A percentile compares a stretch with the other conserved stretches of the same genome.
Evolutionary conservation across 1,284 basidiomycete species (phyloP).

Genomic region (Trametes versicolor): DNA sequence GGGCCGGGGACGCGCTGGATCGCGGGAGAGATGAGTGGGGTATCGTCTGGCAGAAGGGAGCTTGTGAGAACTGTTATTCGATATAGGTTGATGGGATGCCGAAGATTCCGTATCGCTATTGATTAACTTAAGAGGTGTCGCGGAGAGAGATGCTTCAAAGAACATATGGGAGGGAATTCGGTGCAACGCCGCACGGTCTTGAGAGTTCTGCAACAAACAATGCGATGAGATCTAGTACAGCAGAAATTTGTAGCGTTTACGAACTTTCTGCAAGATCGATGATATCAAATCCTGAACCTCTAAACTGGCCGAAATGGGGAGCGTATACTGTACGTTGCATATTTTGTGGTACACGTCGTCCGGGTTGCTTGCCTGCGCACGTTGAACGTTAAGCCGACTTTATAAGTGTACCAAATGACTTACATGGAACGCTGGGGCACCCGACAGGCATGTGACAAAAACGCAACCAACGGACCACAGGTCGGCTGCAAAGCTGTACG

Average conservation of each 20-base stretch:
- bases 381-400: background rate
- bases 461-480: conserved; percentile 44
- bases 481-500: conserved; percentile 40
- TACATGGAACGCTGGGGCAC: conserved; percentile 36
- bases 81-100: background rate
- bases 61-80: background rate
- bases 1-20: conserved; percentile 16
- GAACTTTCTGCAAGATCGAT: conserved; percentile 37
- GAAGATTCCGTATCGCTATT: background rate
- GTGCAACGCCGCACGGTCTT: conserved; percentile 36
- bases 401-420: background rate
- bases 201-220: conserved; percentile 23
- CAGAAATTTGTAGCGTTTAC: background rate
- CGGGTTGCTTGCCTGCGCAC: conserved; percentile 23
- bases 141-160: conserved; percentile 32
- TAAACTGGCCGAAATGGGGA: conserved; percentile 21
- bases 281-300: conserved; percentile 37
- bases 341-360: conserved; percentile 36
- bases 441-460: conserved; percentile 38
- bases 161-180: conserved; percentile 38
- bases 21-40: conserved; percentile 20
- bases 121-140: background rate
- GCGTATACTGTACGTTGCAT: conserved; percentile 21
- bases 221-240: background rate
- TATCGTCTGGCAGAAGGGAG: conserved; percentile 6